These are phyloP conservation scores for Ophiorrhiza pumila DNA, from an alignment of 257 asterid species.

Conservation along the genomic window DNA sequence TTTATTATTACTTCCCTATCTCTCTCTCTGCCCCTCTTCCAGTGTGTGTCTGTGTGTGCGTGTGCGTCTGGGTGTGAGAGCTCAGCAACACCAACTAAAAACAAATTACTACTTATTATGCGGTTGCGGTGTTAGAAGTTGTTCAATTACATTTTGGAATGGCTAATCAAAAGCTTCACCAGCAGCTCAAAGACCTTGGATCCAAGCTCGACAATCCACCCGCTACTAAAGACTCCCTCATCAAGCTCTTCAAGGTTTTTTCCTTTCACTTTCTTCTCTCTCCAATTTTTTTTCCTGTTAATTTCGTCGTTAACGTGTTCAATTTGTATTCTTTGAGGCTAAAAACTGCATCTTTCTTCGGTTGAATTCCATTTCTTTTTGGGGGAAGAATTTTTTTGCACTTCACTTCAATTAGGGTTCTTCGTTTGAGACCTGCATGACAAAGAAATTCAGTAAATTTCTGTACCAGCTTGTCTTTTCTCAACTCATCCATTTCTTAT, in stretches of 20 bases:
- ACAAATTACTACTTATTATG: background rate
- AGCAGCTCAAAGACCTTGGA: conserved; percentile 50
- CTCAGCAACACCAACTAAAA: background rate
- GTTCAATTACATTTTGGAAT: conserved; percentile 21
- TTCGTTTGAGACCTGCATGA: background rate
- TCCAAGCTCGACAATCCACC: conserved; percentile 67
- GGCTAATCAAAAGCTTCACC: conserved; percentile 61
- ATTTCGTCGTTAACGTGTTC: background rate
- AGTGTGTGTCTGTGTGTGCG: background rate
- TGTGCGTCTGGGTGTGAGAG: background rate
- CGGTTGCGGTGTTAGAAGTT: background rate
- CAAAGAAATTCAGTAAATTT: background rate
- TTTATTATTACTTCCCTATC: background rate
- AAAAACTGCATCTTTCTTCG: background rate
- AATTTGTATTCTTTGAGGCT: background rate
- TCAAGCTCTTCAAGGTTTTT: conserved; percentile 68
- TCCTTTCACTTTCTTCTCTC: background rate
- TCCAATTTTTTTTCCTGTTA: conserved; percentile 10
- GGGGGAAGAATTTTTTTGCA: background rate
- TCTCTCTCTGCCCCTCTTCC: background rate
- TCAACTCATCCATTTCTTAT: background rate
- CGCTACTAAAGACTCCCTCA: conserved; percentile 67
- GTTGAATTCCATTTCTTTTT: background rate
- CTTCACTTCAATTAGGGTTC: conserved; percentile 37
- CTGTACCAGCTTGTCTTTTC: background rate